Evolutionary conservation across 129 eudicot genomes (phyloP), one percentile per base, ranked within the genome.

Genomic region (Pseudognaphalium luteoalbum): DNA sequence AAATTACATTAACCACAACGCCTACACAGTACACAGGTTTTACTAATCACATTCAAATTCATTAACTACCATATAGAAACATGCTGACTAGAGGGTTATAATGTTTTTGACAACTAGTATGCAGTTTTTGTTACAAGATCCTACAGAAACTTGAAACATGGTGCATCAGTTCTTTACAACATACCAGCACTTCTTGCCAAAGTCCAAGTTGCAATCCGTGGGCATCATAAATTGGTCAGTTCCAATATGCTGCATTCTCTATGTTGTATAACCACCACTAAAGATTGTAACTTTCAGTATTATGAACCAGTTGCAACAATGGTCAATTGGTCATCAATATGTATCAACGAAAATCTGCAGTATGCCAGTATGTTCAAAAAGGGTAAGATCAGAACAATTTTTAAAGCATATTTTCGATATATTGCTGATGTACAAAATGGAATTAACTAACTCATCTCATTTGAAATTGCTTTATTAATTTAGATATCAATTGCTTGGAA

Each of bases 281-380:
- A 47, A 11, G 54, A 47, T 4, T 16, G 33, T 42, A 25, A 22
- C 39, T 37, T 58, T 59, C 39, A 33, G 68, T 33, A 56, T 37
- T 32, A 4, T 5, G 19, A 34, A 7, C 54, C 59, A 32, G 9
- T 34, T 58, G 8, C 19, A 56, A 59, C 66, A 68, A 39, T 39
- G 7, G 29, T 67, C 10, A 61, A 68, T 28, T 39, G 7, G 29
- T 67, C 10, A 61, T 68, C 74, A 72, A 39, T 7, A 72, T 5
- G 74, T 29, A 73, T 80, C 79, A 66, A 80, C 75, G 6, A 73
- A 80, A 25, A 80, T 73, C 83, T 80, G 83, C 83, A 80, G 19
- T 66, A 52, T 57, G 37, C 50, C 83, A 80, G 19, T 66, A 52
- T 57, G 37, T 63, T 72, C 59, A 79, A 25, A 57, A 71, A 33